phyloP scores from a whole-genome alignment of 805 yeast genomes.

The Ascoidea asiatica region DNA sequence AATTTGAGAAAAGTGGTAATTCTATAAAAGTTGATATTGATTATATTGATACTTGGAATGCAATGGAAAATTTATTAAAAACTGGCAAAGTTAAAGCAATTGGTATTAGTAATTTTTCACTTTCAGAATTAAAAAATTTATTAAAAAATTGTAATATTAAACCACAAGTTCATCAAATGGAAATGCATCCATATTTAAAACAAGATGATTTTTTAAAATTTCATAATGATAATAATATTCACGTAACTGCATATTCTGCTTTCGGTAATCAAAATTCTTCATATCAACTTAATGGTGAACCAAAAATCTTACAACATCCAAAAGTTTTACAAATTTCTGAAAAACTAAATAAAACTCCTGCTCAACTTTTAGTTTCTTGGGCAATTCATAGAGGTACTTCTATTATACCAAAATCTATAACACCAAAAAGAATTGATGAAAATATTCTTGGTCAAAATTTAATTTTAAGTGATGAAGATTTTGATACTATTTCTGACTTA shows the following conservation, averaged over 20 bases:
- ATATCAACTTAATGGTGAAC: conserved; percentile 15
- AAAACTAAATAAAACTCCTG: conserved; percentile 28
- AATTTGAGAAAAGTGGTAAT: conserved; percentile 1
- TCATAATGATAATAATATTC: conserved; percentile 20
- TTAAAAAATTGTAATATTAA: conserved; percentile 23
- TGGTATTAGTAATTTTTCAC: conserved; percentile 34
- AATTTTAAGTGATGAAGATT: conserved; percentile 21
- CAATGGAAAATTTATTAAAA: conserved; percentile 24
- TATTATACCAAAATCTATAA: conserved; percentile 35
- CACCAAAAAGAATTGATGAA: conserved; percentile 25
- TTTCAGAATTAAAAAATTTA: conserved; percentile 20
- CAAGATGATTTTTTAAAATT: conserved; percentile 23
- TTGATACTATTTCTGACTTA: conserved; percentile 15
- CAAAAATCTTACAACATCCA: conserved; percentile 21
- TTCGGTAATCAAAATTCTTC: conserved; percentile 19
- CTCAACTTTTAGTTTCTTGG: conserved; percentile 45
- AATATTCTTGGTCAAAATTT: conserved; percentile 17
- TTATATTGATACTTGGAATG: conserved; percentile 26
- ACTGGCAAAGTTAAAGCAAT: conserved; percentile 29
- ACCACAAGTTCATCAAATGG: conserved; percentile 35
- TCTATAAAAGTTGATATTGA: conserved; percentile 17
- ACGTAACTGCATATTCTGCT: conserved; percentile 33
- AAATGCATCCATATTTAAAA: conserved; percentile 34
- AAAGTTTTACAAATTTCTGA: conserved; percentile 21
- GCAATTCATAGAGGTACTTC: conserved; percentile 40